Base-by-base conservation (phyloP, 1,284 basidiomycete species). In the Rhizopogon parksii region DNA sequence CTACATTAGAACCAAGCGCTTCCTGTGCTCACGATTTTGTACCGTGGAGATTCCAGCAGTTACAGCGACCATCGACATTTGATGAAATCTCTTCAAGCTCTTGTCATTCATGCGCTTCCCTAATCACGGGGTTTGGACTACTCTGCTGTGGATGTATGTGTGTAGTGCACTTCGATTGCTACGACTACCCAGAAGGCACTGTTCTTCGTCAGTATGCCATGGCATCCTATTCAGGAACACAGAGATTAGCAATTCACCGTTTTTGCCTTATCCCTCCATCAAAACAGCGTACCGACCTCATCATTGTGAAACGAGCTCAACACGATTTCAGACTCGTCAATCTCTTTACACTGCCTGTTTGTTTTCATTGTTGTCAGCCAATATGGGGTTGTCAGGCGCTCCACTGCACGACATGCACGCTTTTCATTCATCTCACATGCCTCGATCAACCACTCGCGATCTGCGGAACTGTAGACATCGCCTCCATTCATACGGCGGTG, bases 321-420 rank as follows among this genome's bases (percentile, higher is more conserved):
- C 83, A 88, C 59, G 56, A 58, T 3, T 83, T 87, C 62, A 68
- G 68, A 53, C 65, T 69, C 4, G 76, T 82, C 55, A 89, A 86
- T 59, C 64, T 88, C 15, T 90, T 91, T 67, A 85, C 80, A 21
- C 66, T 90, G 6, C 78, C 79, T 6, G 71, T 87, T 2, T 92
- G 89, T 60, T 74, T 76, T 51, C 62, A 76, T 12, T 92, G 89
- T 62, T 72, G 67, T 14, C 66, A 74, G 40, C 88, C 89, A 2
- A 70, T 91, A 3, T 91, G 88, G 88, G 88, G 88, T 0, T 73
- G 70, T 48, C 88, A 91, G 64, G 85, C 78, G 0, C 63, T 85
- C 25, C 77, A 77, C 48, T 92, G 89, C 61, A 61, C 62, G 9
- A 68, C 68, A 1, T 92, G 89, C 64, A 73, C 74, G 43, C 71